Base-by-base conservation (phyloP, 2,329 filamentous ascomycete genomes). In the Botrytis aclada region DNA sequence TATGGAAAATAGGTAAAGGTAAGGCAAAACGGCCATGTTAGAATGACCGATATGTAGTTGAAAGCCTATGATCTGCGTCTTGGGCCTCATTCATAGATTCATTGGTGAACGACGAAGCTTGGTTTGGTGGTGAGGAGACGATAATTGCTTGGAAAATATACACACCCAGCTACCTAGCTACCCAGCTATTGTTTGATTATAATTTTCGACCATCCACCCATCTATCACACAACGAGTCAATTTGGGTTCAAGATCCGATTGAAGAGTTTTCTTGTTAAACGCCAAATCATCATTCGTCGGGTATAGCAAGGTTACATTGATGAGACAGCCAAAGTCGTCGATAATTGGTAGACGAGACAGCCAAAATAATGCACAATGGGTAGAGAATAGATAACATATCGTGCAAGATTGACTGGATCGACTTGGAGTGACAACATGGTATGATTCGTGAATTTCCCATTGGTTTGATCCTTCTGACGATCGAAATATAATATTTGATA, bases 251-350 rank as follows among this genome's bases (percentile, higher is more conserved):
- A 47, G 70, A 66, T 56, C 39, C 47, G 51, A 65, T 45, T 71
- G 70, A 43, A 37, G 67, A 62, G 69, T 37, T 62, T 67, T 41
- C 43, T 47, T 54, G 45, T 34, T 79, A 79, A 77, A 76, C 77
- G 78, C 76, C 74, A 72, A 39, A 54, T 74, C 74, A 58, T 76
- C 74, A 79, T 79, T 79, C 77, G 78, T 79, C 75, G 77, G 76
- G 74, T 77, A 76, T 75, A 39, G 73, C 70, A 64, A 47, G 64
- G 66, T 69, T 45, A 61, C 63, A 60, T 69, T 37, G 51, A 16
- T 20, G 32, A 69, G 20, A 69, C 60, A 22, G 29, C 14, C 63
- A 56, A 25, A 72, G 51, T 29, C 6, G 10, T n/a, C 34, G 63
- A 51, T 56, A 56, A 56, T 56, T 29, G 51, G 51, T 29, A 29